Evolutionary conservation across 192 early-diverging fungal species (phyloP).

Genomic region (Backusella westeae): DNA sequence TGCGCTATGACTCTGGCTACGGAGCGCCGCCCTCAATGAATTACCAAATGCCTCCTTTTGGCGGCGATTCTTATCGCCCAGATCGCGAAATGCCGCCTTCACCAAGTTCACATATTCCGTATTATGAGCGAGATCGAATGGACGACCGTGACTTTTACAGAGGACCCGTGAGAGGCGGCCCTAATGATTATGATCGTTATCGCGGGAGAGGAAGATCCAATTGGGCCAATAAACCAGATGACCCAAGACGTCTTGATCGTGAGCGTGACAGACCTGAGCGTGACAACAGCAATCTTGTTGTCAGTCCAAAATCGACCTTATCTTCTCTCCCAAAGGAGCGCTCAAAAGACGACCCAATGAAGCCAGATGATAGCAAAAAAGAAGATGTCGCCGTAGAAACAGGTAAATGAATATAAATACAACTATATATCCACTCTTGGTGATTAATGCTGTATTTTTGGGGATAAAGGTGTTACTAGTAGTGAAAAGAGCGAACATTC

Average conservation of each 20-base stretch:
- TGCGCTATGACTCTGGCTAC: slow-evolving; percentile 15
- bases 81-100: slow-evolving; percentile 30
- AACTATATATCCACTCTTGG: neutral
- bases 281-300: neutral
- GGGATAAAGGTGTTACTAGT: neutral
- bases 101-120: slow-evolving; percentile 9
- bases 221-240: slow-evolving; percentile 7
- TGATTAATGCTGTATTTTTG: neutral
- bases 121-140: slow-evolving; percentile 19
- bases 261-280: slow-evolving; percentile 9
- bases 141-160: slow-evolving; percentile 40
- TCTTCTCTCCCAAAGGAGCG: neutral
- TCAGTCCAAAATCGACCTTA: neutral
- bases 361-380: neutral
- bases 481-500: neutral
- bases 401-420: neutral
- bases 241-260: slow-evolving; percentile 3
- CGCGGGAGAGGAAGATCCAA: slow-evolving; percentile 8
- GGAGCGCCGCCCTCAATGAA: slow-evolving; percentile 7
- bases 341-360: neutral
- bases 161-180: neutral
- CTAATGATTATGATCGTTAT: slow-evolving; percentile 33
- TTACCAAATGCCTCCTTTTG: slow-evolving; percentile 26
- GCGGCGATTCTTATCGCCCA: slow-evolving; percentile 39
- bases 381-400: neutral